phyloP scores from a whole-genome alignment of 768 basidiomycete genomes.

The Pleurotus giganteus region DNA sequence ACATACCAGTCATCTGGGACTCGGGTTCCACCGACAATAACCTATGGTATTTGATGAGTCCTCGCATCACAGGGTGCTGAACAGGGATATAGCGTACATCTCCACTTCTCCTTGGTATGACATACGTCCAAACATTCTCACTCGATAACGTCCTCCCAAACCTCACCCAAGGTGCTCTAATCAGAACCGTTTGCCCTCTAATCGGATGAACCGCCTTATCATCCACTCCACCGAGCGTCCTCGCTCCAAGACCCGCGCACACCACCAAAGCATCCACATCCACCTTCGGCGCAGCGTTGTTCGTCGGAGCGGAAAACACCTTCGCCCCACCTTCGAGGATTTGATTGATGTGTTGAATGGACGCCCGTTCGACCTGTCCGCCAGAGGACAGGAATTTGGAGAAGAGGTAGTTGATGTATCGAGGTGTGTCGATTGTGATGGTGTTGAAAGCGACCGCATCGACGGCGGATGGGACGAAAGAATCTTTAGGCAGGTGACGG shows the following conservation, averaged over 20 bases:
- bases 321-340: constrained; percentile 59
- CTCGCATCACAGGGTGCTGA: background rate
- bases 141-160: constrained; percentile 49
- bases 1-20: constrained; percentile 58
- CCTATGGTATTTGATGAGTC: constrained; percentile 20
- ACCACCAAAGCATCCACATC: constrained; percentile 58
- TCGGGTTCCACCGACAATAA: constrained; percentile 64
- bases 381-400: constrained; percentile 60
- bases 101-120: constrained; percentile 62
- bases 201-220: constrained; percentile 74
- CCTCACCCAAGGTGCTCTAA: constrained; percentile 67
- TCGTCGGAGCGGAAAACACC: constrained; percentile 27
- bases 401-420: constrained; percentile 71
- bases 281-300: constrained; percentile 21
- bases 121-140: constrained; percentile 46
- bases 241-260: constrained; percentile 73
- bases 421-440: constrained; percentile 66
- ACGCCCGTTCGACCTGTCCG: constrained; percentile 57
- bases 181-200: constrained; percentile 80
- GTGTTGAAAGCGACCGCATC: constrained; percentile 63
- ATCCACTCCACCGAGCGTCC: constrained; percentile 77
- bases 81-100: constrained; percentile 32
- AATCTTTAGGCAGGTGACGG: constrained; percentile 27
- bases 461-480: constrained; percentile 30
- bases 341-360: constrained; percentile 68